phyloP scores from a whole-genome alignment of 306 rosid species.

The Quercus robur region DNA sequence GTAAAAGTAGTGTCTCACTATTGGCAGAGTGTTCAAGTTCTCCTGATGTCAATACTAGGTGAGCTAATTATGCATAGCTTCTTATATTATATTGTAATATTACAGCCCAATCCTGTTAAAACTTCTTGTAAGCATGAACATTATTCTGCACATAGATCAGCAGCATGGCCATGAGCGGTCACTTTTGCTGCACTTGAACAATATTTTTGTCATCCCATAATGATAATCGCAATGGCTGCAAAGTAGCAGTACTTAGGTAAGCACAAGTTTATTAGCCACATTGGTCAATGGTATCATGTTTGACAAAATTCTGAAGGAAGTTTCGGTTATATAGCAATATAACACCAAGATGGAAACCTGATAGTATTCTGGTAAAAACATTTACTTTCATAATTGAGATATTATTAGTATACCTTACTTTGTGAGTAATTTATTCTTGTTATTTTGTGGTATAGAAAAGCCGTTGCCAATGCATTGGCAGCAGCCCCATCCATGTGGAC shows the following conservation, averaged over 20 bases:
- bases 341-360: not conserved
- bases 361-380: not conserved
- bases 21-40: constrained; percentile 90
- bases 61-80: constrained; percentile 11
- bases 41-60: constrained; percentile 88
- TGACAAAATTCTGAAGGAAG: not conserved
- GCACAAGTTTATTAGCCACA: not conserved
- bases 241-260: not conserved
- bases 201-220: not conserved
- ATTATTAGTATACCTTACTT: not conserved
- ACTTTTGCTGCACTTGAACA: not conserved
- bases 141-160: not conserved
- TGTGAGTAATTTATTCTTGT: not conserved
- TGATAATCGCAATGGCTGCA: not conserved
- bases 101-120: not conserved
- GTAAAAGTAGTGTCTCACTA: constrained; percentile 78
- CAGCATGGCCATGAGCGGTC: not conserved
- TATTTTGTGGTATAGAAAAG: constrained; percentile 43
- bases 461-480: constrained; percentile 84
- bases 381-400: not conserved
- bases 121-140: not conserved
- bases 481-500: constrained; percentile 98
- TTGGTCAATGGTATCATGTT: too few species aligned
- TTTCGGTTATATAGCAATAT: not conserved
- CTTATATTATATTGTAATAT: not conserved